Evolutionary conservation across 129 eudicot species (phyloP).

Genomic region (Pseudognaphalium luteoalbum): DNA sequence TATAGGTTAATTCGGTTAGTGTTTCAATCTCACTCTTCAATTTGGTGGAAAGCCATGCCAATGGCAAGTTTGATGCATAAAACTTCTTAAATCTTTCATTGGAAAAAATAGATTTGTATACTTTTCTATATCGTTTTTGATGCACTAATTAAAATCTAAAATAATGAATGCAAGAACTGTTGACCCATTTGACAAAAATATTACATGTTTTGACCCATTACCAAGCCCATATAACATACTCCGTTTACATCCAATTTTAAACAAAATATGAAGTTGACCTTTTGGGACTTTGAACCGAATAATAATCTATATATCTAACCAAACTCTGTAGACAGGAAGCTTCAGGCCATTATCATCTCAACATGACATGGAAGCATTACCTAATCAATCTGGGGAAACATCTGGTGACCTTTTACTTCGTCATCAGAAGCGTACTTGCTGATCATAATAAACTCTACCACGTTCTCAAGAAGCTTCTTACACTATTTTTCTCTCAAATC

Average conservation of each 20-base stretch:
- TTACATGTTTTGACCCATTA: no score
- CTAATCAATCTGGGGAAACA: slow-evolving; percentile 78
- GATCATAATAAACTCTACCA: slow-evolving; percentile 37
- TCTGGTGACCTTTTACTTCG: slow-evolving; percentile 65
- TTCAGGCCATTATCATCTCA: slow-evolving; percentile 36
- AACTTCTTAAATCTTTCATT: background rate
- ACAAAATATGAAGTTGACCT: background rate
- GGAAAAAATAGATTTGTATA: background rate
- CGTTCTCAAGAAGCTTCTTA: slow-evolving; percentile 32
- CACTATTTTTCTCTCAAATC: slow-evolving; percentile 44
- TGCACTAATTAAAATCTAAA: background rate
- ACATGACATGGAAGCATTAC: slow-evolving; percentile 80
- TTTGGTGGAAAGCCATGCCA: background rate
- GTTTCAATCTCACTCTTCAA: background rate
- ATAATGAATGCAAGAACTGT: background rate
- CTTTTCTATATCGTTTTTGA: background rate
- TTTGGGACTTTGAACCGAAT: background rate
- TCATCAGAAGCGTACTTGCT: slow-evolving; percentile 81
- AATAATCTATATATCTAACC: slow-evolving; percentile 33
- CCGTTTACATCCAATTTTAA: background rate
- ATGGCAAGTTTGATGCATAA: background rate
- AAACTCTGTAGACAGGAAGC: slow-evolving; percentile 81
- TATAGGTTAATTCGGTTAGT: background rate
- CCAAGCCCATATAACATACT: background rate
- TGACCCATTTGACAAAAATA: background rate